Evolutionary conservation across 768 basidiomycete species (phyloP), one percentile per base, ranked within the genome.

Genomic region (Mycena amicta): DNA sequence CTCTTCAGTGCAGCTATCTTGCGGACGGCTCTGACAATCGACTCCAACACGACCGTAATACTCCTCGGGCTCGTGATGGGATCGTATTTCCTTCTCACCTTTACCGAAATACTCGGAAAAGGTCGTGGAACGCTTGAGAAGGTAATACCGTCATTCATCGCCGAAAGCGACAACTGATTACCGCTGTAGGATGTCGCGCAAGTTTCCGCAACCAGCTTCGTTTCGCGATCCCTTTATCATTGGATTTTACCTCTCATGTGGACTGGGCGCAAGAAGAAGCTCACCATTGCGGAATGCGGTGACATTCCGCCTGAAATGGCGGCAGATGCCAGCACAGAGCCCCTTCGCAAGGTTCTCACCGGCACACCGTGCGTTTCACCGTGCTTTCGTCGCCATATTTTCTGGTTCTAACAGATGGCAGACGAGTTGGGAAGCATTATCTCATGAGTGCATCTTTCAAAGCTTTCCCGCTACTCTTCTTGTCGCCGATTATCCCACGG

Each of bases 221-320:
- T 60, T 0, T 52, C 50, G 18, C 41, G 45, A 18, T 41, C 27
- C 27, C 18, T 56, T 28, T 60, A 51, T 41, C 16, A 55, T 12
- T 60, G 59, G 59, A 43, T 60, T 4, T 39, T 55, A 4, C 59
- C 59, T 1, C 45, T 60, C 2, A 3, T 60, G 22, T 60, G 59
- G 59, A n/a, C 13, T 4, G 59, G 59, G 3, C 59, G 59, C 16
- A 56, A 60, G 3, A 37, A 3, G 22, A 22, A 12, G 2, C 33
- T 60, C 4, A 52, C 41, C 1, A 60, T 60, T 26, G 50, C 25
- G 3, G 59, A 60, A 18, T 58, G 57, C 13, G 57, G 57, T 6
- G 2, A 20, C 3, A 53, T 58, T 20, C 57, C 57, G 3, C 8
- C 4, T 0, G 57, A 52, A 15, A 26, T 58, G 43, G 25, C 40